Percentiles rank a stretch among this genome's conserved stretches.
Evolutionary conservation across 257 asterid species (phyloP).

Genomic region (Solanum clarkiae): DNA sequence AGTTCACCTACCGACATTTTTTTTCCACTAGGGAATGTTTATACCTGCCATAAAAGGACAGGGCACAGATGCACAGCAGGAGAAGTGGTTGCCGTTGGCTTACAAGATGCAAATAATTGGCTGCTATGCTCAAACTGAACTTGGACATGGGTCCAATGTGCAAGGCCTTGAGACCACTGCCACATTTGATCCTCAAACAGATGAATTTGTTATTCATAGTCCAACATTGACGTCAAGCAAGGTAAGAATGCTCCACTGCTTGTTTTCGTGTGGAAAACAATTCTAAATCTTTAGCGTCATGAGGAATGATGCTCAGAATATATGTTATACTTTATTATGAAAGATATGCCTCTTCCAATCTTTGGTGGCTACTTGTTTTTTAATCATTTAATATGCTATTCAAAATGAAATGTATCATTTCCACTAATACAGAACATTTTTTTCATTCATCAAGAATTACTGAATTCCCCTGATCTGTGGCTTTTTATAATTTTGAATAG

Average conservation of each 20-base stretch:
- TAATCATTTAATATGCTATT: background rate
- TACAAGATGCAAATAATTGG: slow-evolving; percentile 97
- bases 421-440: too few species aligned
- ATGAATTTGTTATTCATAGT: slow-evolving; percentile 87
- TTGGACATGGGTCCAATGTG: slow-evolving; percentile 97
- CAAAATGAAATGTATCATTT: background rate
- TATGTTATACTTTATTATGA: background rate
- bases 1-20: background rate
- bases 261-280: background rate
- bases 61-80: slow-evolving; percentile 89
- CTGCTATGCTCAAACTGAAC: slow-evolving; percentile 99
- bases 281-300: background rate
- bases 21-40: slow-evolving; percentile 77
- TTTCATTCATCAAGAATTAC: background rate
- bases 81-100: slow-evolving; percentile 85
- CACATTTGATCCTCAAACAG: slow-evolving; percentile 83
- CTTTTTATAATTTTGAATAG: slow-evolving; percentile 19
- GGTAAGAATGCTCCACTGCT: slow-evolving; percentile 27
- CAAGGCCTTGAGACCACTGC: slow-evolving; percentile 99
- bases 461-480: background rate
- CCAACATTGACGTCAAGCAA: slow-evolving; percentile 98
- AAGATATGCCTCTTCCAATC: background rate
- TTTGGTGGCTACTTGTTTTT: background rate
- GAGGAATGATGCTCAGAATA: background rate
- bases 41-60: slow-evolving; percentile 88